phyloP scores from a whole-genome alignment of 805 yeast genomes.

The Saccharomycopsis amapae region DNA sequence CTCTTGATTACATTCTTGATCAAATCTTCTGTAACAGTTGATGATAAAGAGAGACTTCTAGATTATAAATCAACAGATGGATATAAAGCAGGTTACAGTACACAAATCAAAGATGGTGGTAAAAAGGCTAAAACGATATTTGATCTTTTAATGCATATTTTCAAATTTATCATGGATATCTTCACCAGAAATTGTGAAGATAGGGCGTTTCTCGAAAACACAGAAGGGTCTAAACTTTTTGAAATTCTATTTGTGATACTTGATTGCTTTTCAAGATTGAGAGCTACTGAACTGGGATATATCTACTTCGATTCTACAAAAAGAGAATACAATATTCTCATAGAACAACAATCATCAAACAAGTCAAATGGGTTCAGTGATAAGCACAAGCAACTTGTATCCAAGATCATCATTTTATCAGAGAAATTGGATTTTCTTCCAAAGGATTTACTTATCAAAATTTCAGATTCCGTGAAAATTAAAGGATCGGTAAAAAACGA shows the following conservation, averaged over 20 bases:
- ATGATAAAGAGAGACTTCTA: too few relatives aligned
- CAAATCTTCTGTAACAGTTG: too few relatives aligned
- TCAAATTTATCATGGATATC: background rate
- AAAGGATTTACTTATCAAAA: conserved; percentile 1
- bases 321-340: conserved; percentile 15
- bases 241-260: conserved; percentile 8
- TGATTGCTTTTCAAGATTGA: conserved; percentile 17
- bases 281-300: conserved; percentile 8
- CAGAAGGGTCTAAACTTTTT: background rate
- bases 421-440: background rate
- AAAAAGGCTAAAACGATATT: conserved; percentile 5
- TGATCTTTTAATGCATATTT: background rate
- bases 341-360: conserved; percentile 8
- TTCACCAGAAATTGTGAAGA: background rate
- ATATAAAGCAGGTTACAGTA: too few relatives aligned
- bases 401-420: background rate
- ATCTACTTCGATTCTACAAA: conserved; percentile 13
- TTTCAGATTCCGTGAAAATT: conserved; percentile 3
- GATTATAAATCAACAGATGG: too few relatives aligned
- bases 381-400: background rate
- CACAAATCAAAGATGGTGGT: conserved; percentile 3
- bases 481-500: background rate
- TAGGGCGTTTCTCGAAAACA: background rate
- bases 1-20: too few relatives aligned
- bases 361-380: background rate